Evolutionary conservation across 176 grass and related monocot genomes (phyloP).

Genomic region (Chrysopogon serrulatus): DNA sequence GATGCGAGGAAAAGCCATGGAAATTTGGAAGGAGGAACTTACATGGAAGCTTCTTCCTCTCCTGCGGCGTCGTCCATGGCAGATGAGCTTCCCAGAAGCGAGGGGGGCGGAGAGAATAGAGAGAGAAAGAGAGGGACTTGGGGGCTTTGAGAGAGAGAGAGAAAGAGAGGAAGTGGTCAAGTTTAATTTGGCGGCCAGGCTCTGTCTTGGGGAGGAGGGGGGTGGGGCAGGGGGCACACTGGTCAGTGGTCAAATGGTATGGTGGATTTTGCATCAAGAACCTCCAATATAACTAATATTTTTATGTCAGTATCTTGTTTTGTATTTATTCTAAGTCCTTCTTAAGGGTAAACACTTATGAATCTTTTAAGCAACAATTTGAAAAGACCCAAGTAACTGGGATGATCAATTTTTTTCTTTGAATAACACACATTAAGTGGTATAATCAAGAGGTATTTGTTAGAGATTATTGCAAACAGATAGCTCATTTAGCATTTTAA

Average conservation of each 20-base stretch:
- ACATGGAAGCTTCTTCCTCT: conserved; percentile 64
- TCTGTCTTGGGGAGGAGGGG: neutral
- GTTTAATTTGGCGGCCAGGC: conserved; percentile 20
- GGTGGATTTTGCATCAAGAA: neutral
- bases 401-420: neutral
- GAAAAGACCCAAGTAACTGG: neutral
- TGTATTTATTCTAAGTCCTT: neutral
- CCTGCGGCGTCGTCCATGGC: conserved; percentile 46
- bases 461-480: neutral
- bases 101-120: neutral
- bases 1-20: conserved; percentile 25
- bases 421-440: neutral
- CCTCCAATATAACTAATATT: neutral
- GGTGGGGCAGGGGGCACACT: conserved; percentile 3
- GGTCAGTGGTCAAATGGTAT: neutral
- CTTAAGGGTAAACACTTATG: neutral
- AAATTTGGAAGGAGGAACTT: conserved; percentile 32
- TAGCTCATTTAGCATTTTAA: neutral
- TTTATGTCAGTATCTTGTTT: neutral
- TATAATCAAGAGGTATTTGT: neutral
- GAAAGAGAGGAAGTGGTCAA: conserved; percentile 33
- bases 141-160: conserved; percentile 8
- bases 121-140: neutral
- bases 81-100: conserved; percentile 32
- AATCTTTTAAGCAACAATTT: neutral